Conservation (phyloP, 2,329 filamentous ascomycete species). For the Alternaria gaisen region DNA sequence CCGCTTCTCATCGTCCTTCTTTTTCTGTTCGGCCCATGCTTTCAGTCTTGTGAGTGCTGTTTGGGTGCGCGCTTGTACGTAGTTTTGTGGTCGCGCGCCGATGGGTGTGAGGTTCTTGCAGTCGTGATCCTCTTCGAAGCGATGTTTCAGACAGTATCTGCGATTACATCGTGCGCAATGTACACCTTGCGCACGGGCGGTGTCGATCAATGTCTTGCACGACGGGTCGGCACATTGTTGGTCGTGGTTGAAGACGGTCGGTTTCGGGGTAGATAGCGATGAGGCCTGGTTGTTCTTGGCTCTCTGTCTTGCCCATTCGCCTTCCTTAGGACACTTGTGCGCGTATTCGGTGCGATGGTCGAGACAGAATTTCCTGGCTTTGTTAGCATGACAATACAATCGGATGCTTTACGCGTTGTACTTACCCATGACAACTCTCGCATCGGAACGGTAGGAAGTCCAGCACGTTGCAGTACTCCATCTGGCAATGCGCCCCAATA, state of each 20-base stretch:
- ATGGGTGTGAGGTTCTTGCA: constrained; percentile 73
- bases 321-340: constrained; percentile 72
- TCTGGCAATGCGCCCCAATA: constrained; percentile 90
- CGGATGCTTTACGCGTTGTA: background rate
- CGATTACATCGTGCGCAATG: constrained; percentile 77
- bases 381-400: constrained; percentile 15
- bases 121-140: constrained; percentile 81
- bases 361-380: constrained; percentile 79
- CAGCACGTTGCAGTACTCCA: constrained; percentile 89
- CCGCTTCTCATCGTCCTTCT: constrained; percentile 72
- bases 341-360: constrained; percentile 89
- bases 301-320: constrained; percentile 64
- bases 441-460: constrained; percentile 97
- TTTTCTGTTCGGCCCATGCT: constrained; percentile 81
- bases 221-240: constrained; percentile 72
- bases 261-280: constrained; percentile 54
- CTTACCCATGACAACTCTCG: constrained; percentile 77
- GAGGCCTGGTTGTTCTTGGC: constrained; percentile 49
- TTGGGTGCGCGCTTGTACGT: constrained; percentile 66
- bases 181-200: constrained; percentile 71
- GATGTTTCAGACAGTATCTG: constrained; percentile 80
- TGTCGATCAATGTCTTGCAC: constrained; percentile 78
- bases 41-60: constrained; percentile 80
- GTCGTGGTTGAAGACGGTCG: constrained; percentile 67
- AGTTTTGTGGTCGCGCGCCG: constrained; percentile 58